Conservation (phyloP, 2,329 filamentous ascomycete species). For the Dryadomyces sulphureus region DNA sequence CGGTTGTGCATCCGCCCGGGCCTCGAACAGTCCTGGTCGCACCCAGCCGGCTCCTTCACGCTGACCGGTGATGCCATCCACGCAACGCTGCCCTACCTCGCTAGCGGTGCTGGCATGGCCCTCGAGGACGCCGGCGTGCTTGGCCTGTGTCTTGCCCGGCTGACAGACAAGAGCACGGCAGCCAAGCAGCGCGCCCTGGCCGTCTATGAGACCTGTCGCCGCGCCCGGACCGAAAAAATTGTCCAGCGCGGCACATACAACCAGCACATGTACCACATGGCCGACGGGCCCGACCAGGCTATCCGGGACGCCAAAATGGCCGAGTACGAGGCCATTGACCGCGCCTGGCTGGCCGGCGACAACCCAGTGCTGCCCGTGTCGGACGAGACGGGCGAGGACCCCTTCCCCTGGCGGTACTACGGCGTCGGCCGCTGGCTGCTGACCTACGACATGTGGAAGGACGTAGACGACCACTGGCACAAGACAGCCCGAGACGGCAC, state of each 20-base stretch:
- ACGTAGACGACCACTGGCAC: conserved; percentile 5
- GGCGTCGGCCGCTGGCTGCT: conserved; percentile 10
- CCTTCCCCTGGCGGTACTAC: conserved; percentile 10
- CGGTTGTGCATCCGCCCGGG: conserved; percentile 27
- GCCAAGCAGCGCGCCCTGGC: conserved; percentile 4
- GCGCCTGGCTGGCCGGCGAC: conserved; percentile 1
- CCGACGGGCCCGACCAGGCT: conserved; percentile 8
- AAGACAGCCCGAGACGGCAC: neutral
- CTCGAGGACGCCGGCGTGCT: conserved; percentile 27
- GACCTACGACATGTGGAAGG: conserved; percentile 11
- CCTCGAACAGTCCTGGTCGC: conserved; percentile 24
- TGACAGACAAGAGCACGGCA: neutral
- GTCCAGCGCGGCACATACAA: conserved; percentile 9
- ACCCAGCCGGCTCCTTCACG: conserved; percentile 22
- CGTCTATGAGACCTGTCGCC: conserved; percentile 10
- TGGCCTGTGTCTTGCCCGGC: conserved; percentile 9
- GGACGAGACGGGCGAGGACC: conserved; percentile 8
- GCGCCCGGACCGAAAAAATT: conserved; percentile 6
- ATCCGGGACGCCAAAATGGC: conserved; percentile 5
- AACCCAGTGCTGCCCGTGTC: neutral
- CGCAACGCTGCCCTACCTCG: conserved; percentile 32
- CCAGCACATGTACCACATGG: conserved; percentile 11
- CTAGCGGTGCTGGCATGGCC: conserved; percentile 29
- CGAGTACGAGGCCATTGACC: conserved; percentile 3
- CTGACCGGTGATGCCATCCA: conserved; percentile 30